These are phyloP conservation scores for Penicillium daleae DNA, from an alignment of 495 filamentous ascomycete species.

Conservation along the genomic window DNA sequence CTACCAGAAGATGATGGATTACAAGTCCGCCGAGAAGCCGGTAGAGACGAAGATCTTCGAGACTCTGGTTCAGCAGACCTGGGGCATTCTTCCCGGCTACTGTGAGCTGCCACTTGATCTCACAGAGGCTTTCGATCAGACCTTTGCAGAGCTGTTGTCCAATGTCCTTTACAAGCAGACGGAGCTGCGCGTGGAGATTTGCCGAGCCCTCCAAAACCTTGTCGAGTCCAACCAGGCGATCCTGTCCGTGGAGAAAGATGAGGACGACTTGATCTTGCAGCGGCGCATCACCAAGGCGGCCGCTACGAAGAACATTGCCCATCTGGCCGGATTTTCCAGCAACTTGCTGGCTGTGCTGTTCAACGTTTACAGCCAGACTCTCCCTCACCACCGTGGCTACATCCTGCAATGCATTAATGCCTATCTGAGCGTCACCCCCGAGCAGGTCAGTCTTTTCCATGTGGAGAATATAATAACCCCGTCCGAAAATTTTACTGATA, in stretches of 20 bases:
- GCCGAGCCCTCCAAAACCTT: conserved; percentile 78
- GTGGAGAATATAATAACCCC: neutral
- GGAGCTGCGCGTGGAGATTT: conserved; percentile 82
- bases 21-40: conserved; percentile 77
- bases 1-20: conserved; percentile 84
- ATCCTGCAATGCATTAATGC: conserved; percentile 93
- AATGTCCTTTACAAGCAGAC: conserved; percentile 92
- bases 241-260: conserved; percentile 57
- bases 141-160: conserved; percentile 87
- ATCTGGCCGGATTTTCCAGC: conserved; percentile 76
- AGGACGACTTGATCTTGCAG: conserved; percentile 71
- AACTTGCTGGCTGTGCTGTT: conserved; percentile 94
- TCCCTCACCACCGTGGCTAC: conserved; percentile 86
- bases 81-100: conserved; percentile 93
- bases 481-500: neutral
- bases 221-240: conserved; percentile 91
- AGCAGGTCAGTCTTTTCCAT: conserved; percentile 46
- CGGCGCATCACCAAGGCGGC: conserved; percentile 72
- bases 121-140: conserved; percentile 74
- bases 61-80: conserved; percentile 92
- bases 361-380: conserved; percentile 95
- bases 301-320: conserved; percentile 75
- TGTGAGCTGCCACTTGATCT: conserved; percentile 89
- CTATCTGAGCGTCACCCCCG: conserved; percentile 83
- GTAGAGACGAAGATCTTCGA: conserved; percentile 98